Percentiles rank a stretch among this genome's conserved stretches.
Evolutionary conservation across 495 filamentous ascomycete genomes (phyloP).

Genomic region (Pseudevernia furfuracea): DNA sequence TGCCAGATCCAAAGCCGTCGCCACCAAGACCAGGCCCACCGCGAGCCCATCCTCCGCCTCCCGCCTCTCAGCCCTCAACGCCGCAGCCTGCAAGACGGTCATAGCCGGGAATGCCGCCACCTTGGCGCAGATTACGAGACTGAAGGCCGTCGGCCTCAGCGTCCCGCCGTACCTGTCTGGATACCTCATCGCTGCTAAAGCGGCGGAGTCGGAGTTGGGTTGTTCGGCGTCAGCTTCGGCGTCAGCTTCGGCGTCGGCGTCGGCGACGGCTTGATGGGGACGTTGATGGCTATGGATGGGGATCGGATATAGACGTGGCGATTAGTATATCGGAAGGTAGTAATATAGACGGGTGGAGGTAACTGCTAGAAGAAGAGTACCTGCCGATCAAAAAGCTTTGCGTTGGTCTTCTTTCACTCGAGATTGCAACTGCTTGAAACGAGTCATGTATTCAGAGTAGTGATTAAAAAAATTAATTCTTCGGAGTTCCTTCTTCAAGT

Average conservation of each 20-base stretch:
- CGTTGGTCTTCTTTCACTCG: too few species aligned
- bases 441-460: too few species aligned
- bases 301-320: too few species aligned
- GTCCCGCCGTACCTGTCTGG: not conserved
- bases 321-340: too few species aligned
- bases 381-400: too few species aligned
- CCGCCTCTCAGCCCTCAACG: not conserved
- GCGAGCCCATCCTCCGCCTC: not conserved
- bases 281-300: too few species aligned
- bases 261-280: not conserved
- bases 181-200: not conserved
- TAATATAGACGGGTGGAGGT: too few species aligned
- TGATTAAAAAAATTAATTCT: too few species aligned
- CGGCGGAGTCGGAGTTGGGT: not conserved
- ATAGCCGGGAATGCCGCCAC: not conserved
- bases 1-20: too few species aligned
- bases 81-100: not conserved
- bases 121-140: not conserved
- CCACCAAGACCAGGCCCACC: not conserved
- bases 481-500: too few species aligned
- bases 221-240: not conserved
- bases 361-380: too few species aligned
- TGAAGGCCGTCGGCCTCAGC: not conserved
- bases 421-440: too few species aligned
- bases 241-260: not conserved